Evolutionary conservation across 2,329 filamentous ascomycete genomes (phyloP), one percentile per base, ranked within the genome.

Genomic region (Xylaria sp.): DNA sequence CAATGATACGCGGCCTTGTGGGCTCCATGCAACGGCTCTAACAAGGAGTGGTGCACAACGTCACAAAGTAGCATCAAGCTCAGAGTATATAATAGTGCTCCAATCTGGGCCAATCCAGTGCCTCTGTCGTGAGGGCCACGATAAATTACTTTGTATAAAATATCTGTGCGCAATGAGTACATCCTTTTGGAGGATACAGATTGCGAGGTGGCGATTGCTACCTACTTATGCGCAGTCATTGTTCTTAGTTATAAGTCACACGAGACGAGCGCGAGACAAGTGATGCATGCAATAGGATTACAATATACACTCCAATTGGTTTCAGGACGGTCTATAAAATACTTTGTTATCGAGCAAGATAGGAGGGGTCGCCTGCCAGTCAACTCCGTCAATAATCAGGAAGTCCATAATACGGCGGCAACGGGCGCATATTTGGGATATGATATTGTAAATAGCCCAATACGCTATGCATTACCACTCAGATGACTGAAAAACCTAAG

Each of bases 41-140:
- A 18, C 53, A 15, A n/a, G 20, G 28, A 46, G 28, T 20, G 13
- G 25, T 34, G 18, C 28, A 46, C 52, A 57, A 50, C 52, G 43
- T 63, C 61, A 63, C 53, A 63, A 28, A 3, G 61, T 63, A 23
- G 25, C 43, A 58, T 58, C 12, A 23, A 50, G 32, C 32, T 41
- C 39, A 23, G 56, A 23, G 18, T 36, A 36, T 13, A 36, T 7
- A 18, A 32, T 3, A 18, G 25, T 25, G 8, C 25, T 18, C 48
- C 48, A 52, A 52, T 52, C 48, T 25, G 25, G n/a, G 6, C 15
- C 25, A 32, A 52, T 32, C 48, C 5, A 18, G 32, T 32, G n/a
- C n/a, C 6, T 30, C 15, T 52, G 15, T n/a, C 43, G 4, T 15
- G 32, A 52, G 48, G 23, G n/a, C n/a, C 48, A n/a, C 13, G 4